Base-by-base conservation (phyloP, 2,329 filamentous ascomycete species). In the Paracamarosporium sp. region DNA sequence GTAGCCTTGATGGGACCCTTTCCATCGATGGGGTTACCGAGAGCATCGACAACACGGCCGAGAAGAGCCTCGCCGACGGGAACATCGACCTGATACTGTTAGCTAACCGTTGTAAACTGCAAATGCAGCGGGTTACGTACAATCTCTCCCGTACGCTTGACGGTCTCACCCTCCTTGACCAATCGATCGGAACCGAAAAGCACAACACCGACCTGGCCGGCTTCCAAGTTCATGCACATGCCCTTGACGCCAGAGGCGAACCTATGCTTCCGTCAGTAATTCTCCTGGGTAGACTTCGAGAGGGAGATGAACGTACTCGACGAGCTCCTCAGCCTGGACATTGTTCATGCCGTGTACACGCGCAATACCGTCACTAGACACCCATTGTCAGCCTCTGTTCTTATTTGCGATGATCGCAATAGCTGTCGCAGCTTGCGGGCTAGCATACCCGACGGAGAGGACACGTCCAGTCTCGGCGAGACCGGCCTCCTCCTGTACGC, bases 161-260 rank as follows among this genome's bases (percentile, higher is more conserved):
- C 95, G 70, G 91, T 94, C 88, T 99, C 94, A 79, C 95, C 95
- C 85, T 99, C 95, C 88, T 92, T 95, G 89, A 99, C 95, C 76
- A 97, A 88, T 93, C 95, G 93, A 86, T 99, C 95, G 79, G 95
- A 98, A 90, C 95, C 95, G 88, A 99, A 99, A 79, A 99, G 88
- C 88, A 99, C 95, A 78, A 99, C 93, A 97, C 95, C 95, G 85
- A 99, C 95, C 85, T 98, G 95, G 82, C 95, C 95, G 83, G 95
- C 95, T 86, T 99, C 95, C 84, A 99, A 90, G 91, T 99, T 99
- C 94, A 99, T 98, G 92, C 94, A 98, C 95, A 99, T 99, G 83
- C 95, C 95, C 90, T 98, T 98, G 84, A 98, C 95, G 82, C 95
- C 95, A 70, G 95, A 99, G 77, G 95, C 92, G 86, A 99, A 99